Base-by-base conservation (phyloP, 768 basidiomycete genomes). In the Psilocybe tampanensis region DNA sequence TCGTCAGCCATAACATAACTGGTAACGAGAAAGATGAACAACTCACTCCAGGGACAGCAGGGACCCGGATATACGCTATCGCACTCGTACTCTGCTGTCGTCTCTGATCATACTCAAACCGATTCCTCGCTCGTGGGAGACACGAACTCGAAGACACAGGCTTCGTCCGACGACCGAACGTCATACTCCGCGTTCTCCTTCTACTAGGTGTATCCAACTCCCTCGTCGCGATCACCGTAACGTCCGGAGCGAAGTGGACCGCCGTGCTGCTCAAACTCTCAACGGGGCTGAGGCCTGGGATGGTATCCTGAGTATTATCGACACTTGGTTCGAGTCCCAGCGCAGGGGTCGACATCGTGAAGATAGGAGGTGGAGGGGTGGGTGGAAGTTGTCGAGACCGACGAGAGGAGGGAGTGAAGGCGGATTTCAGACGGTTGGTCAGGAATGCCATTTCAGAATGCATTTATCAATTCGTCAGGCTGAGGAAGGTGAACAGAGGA, bases 201-300 rank as follows among this genome's bases (percentile, higher is more conserved):
- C 47, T 29, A 48, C 22, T 23, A 15, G 3, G 15, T 15, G 44
- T 15, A 22, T 24, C 43, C 18, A 18, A 19, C 22, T 24, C 19
- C 12, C n/a, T 18, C 17, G 43, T 11, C 15, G 45, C 18, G 9
- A 12, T 24, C 6, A n/a, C 17, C 23, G 23, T 17, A 26, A 41
- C 39, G 2, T 57, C 50, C 3, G 34, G 49, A 11, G 42, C 15
- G 23, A 57, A 47, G 22, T 41, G 49, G 5, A 57, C 49, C n/a
- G 36, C 39, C 13, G 56, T 57, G 34, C 56, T 57, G 21, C 49
- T 57, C 15, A 44, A 23, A 19, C 49, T 57, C 8, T 44, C 50
- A 8, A 45, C 44, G 6, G 50, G 56, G 6, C 49, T 51, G 18
- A 51, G 22, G 2, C 26, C 9, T 0, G 47, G 8, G 5, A 29